These are phyloP conservation scores for Mycena floridula DNA, from an alignment of 768 basidiomycete genomes.

Conservation along the genomic window DNA sequence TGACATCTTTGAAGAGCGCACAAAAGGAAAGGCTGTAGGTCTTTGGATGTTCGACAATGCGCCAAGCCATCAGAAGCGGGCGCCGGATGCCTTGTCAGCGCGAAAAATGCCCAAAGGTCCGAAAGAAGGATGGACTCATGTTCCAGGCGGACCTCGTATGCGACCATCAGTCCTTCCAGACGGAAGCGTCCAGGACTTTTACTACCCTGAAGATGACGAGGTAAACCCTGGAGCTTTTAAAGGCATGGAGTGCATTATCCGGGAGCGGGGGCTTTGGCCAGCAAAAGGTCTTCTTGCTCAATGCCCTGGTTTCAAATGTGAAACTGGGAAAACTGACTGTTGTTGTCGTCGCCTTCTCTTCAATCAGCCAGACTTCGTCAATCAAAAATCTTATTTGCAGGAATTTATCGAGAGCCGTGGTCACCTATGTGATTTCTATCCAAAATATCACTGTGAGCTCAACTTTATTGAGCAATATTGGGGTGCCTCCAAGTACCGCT, in stretches of 20 bases:
- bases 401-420: background rate
- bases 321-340: slow-evolving; percentile 14
- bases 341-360: slow-evolving; percentile 22
- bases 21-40: slow-evolving; percentile 22
- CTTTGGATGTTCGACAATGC: slow-evolving; percentile 23
- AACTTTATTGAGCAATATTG: too few relatives aligned
- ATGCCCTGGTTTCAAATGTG: slow-evolving; percentile 19
- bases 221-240: slow-evolving; percentile 19
- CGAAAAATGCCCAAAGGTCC: slow-evolving; percentile 26
- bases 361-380: slow-evolving; percentile 20
- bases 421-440: too few relatives aligned
- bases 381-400: slow-evolving; percentile 17
- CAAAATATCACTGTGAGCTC: too few relatives aligned
- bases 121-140: slow-evolving; percentile 16
- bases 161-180: slow-evolving; percentile 13
- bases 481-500: too few relatives aligned
- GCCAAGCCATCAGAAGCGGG: slow-evolving; percentile 26
- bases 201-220: slow-evolving; percentile 25
- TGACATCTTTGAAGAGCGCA: slow-evolving; percentile 15
- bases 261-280: slow-evolving; percentile 20
- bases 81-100: slow-evolving; percentile 25
- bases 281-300: slow-evolving; percentile 14
- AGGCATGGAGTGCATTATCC: slow-evolving; percentile 12
- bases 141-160: slow-evolving; percentile 27
- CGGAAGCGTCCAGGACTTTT: slow-evolving; percentile 21